Base-by-base conservation (phyloP, 2,329 filamentous ascomycete species). In the Fusarium ramigenum region DNA sequence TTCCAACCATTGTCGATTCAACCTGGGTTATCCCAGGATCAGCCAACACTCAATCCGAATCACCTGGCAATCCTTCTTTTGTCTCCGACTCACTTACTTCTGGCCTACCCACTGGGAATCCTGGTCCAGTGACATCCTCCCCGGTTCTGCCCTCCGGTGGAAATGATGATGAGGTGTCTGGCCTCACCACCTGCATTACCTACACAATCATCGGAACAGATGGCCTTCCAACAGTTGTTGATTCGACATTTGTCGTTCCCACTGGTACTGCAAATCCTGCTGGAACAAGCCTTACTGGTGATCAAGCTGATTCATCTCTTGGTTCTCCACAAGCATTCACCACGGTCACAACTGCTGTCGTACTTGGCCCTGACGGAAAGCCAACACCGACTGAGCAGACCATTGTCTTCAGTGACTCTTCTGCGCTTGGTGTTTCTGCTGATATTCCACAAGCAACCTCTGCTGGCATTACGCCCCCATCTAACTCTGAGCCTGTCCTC, bases 301-400 rank as follows among this genome's bases (percentile, higher is more conserved):
- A 47, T 10, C 66, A 66, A 60, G 30, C 62, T 34, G 60, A 46
- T 36, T 60, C 75, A 16, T 66, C 69, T 21, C 70, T 58, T 62
- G 72, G 61, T 10, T 63, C 65, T 34, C 56, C 63, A 5, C 68
- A 59, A 40, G 47, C 70, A 8, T 66, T 77, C 60, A 80, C 80
- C n/a, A 75, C 75, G 4, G 70, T 78, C 63, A 78, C 80, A 47
- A 83, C 81, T 6, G 74, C 78, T 23, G 63, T 80, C 8, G 63
- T 81, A 37, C 61, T 82, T 19, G 81, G 81, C 16, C 70, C 78
- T 9, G 76, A 82, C 69, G 81, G 81, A 19, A 63, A 77, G 19
- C 68, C 73, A 5, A 82, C 81, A 19, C 73, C 81, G 30, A 75
- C 79, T 34, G 76, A 81, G 15, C 77, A 81, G 49, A 82, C 80